These are phyloP conservation scores for Lentinus brumalis DNA, from an alignment of 768 basidiomycete species.

Conservation along the genomic window DNA sequence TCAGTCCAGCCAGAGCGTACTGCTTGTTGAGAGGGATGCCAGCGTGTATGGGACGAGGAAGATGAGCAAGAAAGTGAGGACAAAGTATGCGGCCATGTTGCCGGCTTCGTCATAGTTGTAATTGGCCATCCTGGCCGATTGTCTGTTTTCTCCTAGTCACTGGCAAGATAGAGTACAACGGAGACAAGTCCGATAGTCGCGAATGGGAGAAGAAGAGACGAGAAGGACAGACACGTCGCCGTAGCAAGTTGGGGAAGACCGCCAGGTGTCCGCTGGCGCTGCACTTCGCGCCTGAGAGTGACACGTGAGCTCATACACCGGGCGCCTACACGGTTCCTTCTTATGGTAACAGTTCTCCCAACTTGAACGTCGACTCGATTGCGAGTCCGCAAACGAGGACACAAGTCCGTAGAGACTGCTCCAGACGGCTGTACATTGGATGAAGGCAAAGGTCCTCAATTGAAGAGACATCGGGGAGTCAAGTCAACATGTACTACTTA, in stretches of 20 bases:
- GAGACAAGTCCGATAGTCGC: background rate
- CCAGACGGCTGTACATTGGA: no score
- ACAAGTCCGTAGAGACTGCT: no score
- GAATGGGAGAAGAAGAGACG: background rate
- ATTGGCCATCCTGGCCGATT: constrained; percentile 58
- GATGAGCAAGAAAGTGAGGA: constrained; percentile 86
- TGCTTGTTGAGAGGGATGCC: constrained; percentile 47
- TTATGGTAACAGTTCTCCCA: no score
- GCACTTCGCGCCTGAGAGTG: background rate
- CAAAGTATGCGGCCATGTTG: constrained; percentile 87
- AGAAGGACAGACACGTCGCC: constrained; percentile 13
- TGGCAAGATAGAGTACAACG: constrained; percentile 18
- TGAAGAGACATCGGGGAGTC: no score
- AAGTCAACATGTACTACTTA: no score
- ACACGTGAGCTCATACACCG: background rate
- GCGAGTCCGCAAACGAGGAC: no score
- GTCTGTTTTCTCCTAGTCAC: background rate
- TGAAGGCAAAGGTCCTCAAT: no score
- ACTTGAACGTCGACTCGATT: no score
- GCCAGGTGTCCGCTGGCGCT: background rate
- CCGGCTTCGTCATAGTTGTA: constrained; percentile 88
- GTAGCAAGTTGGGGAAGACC: background rate
- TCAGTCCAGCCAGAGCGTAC: constrained; percentile 37
- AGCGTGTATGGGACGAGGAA: constrained; percentile 79
- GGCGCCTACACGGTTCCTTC: background rate